phyloP scores from a whole-genome alignment of 352 stramenopile species.

The Phytopythium vexans region DNA sequence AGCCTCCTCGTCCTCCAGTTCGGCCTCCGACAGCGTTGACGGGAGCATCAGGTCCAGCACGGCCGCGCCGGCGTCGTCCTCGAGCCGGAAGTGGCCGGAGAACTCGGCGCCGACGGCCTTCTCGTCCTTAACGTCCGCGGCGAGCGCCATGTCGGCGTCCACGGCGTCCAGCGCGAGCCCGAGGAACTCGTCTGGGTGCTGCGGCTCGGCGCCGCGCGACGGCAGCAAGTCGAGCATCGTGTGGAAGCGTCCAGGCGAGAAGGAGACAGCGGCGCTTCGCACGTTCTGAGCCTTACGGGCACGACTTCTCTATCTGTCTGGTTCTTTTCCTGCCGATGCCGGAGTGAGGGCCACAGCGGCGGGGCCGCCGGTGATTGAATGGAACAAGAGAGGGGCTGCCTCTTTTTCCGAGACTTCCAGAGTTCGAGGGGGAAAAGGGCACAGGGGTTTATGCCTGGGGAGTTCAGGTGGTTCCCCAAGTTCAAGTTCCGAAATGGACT shows the following conservation, averaged over 20 bases:
- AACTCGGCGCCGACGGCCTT: slow-evolving; percentile 8
- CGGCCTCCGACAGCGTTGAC: slow-evolving; percentile 13
- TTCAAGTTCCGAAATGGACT: slow-evolving; percentile 10
- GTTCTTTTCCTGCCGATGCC: slow-evolving; percentile 5
- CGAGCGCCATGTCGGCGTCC: slow-evolving; percentile 15
- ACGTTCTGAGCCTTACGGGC: background rate
- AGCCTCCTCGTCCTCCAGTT: slow-evolving; percentile 11
- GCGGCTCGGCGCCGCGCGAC: slow-evolving; percentile 13
- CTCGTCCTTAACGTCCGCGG: slow-evolving; percentile 2
- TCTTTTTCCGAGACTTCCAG: too few relatives aligned
- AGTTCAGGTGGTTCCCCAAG: slow-evolving; percentile 2
- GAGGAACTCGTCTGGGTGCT: slow-evolving; percentile 15
- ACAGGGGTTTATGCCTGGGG: background rate
- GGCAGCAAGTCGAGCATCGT: slow-evolving; percentile 31
- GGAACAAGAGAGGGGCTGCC: slow-evolving; percentile 1
- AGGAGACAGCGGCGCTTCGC: background rate
- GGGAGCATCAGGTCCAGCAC: slow-evolving; percentile 28
- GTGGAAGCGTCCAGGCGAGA: slow-evolving; percentile 4
- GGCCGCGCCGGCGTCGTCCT: slow-evolving; percentile 15
- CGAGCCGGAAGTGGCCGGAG: slow-evolving; percentile 16
- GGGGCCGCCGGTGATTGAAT: background rate
- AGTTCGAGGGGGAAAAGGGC: slow-evolving; percentile 1
- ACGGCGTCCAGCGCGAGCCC: slow-evolving; percentile 15
- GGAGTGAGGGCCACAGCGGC: slow-evolving; percentile 1
- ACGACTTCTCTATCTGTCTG: slow-evolving; percentile 4